A percentile compares a stretch with the other conserved stretches of the same genome.
These are phyloP conservation scores for Diaporthe ampelina DNA, from an alignment of 2,329 filamentous ascomycete species.

Conservation along the genomic window DNA sequence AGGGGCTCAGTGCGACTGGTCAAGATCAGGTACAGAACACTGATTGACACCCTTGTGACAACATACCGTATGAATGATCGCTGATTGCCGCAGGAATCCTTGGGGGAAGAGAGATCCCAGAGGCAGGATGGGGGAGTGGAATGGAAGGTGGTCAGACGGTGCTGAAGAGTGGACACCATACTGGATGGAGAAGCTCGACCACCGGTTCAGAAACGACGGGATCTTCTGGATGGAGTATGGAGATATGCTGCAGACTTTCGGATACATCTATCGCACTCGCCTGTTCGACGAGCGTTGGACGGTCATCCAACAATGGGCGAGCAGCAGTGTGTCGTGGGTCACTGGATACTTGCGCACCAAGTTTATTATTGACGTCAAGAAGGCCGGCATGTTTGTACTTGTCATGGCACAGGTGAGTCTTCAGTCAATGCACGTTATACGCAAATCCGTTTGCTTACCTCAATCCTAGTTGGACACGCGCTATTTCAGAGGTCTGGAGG, in stretches of 20 bases:
- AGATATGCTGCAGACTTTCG: slow-evolving; percentile 61
- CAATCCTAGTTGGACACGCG: slow-evolving; percentile 57
- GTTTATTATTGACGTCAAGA: slow-evolving; percentile 58
- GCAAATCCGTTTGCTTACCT: background rate
- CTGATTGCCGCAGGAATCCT: slow-evolving; percentile 67
- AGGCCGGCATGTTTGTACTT: slow-evolving; percentile 58
- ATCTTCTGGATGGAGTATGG: slow-evolving; percentile 62
- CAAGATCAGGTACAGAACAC: slow-evolving; percentile 56
- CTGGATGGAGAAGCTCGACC: slow-evolving; percentile 76
- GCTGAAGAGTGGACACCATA: slow-evolving; percentile 81
- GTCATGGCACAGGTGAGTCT: slow-evolving; percentile 55
- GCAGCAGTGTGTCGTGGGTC: slow-evolving; percentile 59
- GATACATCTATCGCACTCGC: slow-evolving; percentile 59
- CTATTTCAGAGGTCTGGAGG: slow-evolving; percentile 61
- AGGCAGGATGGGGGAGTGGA: slow-evolving; percentile 71
- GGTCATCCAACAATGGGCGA: slow-evolving; percentile 60
- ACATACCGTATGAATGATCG: background rate
- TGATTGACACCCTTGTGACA: background rate
- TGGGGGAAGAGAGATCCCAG: slow-evolving; percentile 70
- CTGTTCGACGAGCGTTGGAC: slow-evolving; percentile 62
- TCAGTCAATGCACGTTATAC: too few relatives aligned
- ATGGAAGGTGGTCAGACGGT: slow-evolving; percentile 80
- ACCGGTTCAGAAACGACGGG: slow-evolving; percentile 78
- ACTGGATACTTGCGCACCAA: slow-evolving; percentile 60
- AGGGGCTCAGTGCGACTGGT: slow-evolving; percentile 55